Conservation (phyloP, 306 rosid species). For the Ziziphus jujuba region DNA sequence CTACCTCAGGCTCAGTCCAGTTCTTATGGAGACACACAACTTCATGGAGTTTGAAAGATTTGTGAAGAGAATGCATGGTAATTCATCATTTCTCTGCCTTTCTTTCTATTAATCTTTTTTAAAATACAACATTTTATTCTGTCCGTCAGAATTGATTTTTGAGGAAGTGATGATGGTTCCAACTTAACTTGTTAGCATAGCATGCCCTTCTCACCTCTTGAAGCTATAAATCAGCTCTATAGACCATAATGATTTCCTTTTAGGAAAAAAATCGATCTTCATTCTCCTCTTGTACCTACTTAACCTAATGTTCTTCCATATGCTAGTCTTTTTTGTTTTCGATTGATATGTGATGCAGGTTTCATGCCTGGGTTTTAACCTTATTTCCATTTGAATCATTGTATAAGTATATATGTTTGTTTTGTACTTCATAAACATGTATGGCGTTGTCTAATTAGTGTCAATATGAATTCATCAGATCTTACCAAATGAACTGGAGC, state of each 20-base stretch:
- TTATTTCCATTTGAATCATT: too few relatives aligned
- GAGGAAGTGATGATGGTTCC: neutral
- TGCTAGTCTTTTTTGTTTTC: too few relatives aligned
- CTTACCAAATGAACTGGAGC: neutral
- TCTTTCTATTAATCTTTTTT: neutral
- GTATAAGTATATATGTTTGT: neutral
- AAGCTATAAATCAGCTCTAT: too few relatives aligned
- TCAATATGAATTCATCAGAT: neutral
- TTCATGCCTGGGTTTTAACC: neutral
- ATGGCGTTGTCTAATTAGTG: neutral
- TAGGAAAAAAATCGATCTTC: too few relatives aligned
- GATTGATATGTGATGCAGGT: too few relatives aligned
- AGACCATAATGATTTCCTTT: too few relatives aligned
- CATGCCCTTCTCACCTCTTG: neutral
- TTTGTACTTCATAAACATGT: neutral
- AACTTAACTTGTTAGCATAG: neutral
- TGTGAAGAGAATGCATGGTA: conserved; percentile 49
- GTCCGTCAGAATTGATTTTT: neutral
- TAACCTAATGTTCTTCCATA: too few relatives aligned
- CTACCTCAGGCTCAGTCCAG: conserved; percentile 43
- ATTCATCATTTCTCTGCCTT: neutral
- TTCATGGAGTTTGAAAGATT: conserved; percentile 37
- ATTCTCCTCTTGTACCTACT: too few relatives aligned
- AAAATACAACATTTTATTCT: neutral
- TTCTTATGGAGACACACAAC: conserved; percentile 36